Conservation (phyloP, 176 grass and related monocot species). For the Chrysopogon serrulatus region DNA sequence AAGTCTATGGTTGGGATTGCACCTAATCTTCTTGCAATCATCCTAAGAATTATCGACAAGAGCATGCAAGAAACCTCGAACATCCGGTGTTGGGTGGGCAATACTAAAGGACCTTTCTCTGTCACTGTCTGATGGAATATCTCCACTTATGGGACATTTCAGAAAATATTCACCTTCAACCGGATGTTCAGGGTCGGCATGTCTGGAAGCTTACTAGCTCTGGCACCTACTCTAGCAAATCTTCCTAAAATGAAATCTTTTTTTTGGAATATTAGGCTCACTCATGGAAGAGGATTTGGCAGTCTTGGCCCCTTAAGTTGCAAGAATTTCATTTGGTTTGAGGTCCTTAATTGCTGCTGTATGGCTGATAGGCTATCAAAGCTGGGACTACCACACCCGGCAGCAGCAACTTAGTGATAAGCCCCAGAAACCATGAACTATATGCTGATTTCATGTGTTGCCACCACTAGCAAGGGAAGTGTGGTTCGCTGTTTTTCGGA, state of each 20-base stretch:
- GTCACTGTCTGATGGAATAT: neutral
- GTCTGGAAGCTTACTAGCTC: neutral
- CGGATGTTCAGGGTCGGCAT: neutral
- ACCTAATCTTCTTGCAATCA: neutral
- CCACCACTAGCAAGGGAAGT: no score
- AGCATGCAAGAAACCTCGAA: neutral
- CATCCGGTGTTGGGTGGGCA: neutral
- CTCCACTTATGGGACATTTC: neutral
- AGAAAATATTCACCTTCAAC: neutral
- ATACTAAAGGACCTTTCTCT: neutral
- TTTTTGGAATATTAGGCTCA: neutral
- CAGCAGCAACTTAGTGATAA: no score
- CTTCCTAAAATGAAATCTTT: neutral
- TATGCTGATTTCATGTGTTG: no score
- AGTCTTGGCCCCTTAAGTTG: neutral
- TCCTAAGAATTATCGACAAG: neutral
- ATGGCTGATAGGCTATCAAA: neutral
- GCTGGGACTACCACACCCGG: neutral
- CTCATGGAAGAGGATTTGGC: neutral
- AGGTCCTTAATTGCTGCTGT: neutral
- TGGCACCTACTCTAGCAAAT: neutral
- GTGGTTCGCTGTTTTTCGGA: no score
- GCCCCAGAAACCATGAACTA: no score
- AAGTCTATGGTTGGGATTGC: neutral
- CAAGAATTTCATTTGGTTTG: neutral